Evolutionary conservation across 2,329 filamentous ascomycete species (phyloP).

Genomic region (Aspergillus sclerotialis): DNA sequence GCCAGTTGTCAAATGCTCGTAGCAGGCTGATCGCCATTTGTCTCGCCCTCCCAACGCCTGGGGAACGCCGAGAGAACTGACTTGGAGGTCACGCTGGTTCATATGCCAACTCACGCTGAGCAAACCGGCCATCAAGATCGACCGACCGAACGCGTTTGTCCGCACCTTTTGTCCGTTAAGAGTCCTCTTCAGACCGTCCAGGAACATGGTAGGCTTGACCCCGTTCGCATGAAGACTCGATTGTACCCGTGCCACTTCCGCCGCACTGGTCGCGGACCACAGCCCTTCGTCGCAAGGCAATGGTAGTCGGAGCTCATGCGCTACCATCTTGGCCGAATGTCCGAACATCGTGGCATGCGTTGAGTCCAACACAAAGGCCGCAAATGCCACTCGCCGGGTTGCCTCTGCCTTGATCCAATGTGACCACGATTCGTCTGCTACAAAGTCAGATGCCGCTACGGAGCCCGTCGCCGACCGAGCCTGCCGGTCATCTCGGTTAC

Average conservation of each 20-base stretch:
- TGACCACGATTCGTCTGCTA: constrained; percentile 86
- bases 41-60: constrained; percentile 78
- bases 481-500: constrained; percentile 56
- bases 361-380: constrained; percentile 89
- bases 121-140: constrained; percentile 87
- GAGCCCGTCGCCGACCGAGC: constrained; percentile 30
- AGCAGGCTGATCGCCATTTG: constrained; percentile 86
- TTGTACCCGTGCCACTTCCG: constrained; percentile 79
- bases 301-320: constrained; percentile 86
- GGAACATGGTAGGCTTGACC: constrained; percentile 75
- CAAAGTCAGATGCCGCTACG: constrained; percentile 49
- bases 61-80: constrained; percentile 75
- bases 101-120: constrained; percentile 95
- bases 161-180: constrained; percentile 77
- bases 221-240: constrained; percentile 72
- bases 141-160: constrained; percentile 89
- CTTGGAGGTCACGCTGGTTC: constrained; percentile 90
- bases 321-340: constrained; percentile 93
- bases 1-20: constrained; percentile 89
- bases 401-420: constrained; percentile 94
- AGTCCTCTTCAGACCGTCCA: constrained; percentile 85
- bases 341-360: constrained; percentile 98
- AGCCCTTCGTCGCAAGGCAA: constrained; percentile 87
- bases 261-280: constrained; percentile 83
- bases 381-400: constrained; percentile 82